Evolutionary conservation across 108 stramenopile species (phyloP).

Genomic region (Pseudonitzschia pungens): DNA sequence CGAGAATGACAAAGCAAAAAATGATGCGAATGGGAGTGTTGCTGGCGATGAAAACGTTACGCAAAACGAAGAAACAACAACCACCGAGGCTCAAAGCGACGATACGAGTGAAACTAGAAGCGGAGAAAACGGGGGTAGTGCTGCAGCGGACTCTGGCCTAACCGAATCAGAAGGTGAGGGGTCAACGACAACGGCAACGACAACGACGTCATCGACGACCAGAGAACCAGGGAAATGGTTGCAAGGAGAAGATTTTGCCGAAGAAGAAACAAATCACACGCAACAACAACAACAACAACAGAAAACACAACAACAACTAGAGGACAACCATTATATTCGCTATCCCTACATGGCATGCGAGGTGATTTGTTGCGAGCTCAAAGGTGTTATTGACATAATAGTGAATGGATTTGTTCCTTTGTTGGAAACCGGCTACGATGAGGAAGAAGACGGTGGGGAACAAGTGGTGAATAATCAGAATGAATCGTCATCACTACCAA

Average conservation of each 20-base stretch:
- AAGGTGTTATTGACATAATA: constrained; percentile 72
- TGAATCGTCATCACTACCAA: background rate
- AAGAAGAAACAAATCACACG: background rate
- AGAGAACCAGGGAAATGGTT: background rate
- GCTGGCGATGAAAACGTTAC: constrained; percentile 7
- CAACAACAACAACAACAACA: constrained; percentile 12
- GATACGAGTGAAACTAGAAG: background rate
- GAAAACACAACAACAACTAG: constrained; percentile 31
- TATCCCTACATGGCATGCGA: constrained; percentile 98
- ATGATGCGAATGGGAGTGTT: background rate
- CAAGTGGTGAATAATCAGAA: constrained; percentile 1
- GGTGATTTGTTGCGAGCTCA: constrained; percentile 92
- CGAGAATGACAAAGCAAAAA: background rate
- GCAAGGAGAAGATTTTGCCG: background rate
- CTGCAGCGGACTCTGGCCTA: background rate
- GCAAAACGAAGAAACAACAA: constrained; percentile 1
- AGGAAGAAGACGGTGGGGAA: constrained; percentile 3
- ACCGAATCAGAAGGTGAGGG: constrained; percentile 15
- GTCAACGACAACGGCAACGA: background rate
- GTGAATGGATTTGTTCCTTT: constrained; percentile 68
- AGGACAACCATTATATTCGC: constrained; percentile 53
- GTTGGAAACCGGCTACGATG: constrained; percentile 1
- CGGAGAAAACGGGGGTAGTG: background rate
- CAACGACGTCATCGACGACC: background rate
- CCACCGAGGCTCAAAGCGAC: background rate